Evolutionary conservation across 345 rosid species (phyloP).

Genomic region (Acer saccharum): DNA sequence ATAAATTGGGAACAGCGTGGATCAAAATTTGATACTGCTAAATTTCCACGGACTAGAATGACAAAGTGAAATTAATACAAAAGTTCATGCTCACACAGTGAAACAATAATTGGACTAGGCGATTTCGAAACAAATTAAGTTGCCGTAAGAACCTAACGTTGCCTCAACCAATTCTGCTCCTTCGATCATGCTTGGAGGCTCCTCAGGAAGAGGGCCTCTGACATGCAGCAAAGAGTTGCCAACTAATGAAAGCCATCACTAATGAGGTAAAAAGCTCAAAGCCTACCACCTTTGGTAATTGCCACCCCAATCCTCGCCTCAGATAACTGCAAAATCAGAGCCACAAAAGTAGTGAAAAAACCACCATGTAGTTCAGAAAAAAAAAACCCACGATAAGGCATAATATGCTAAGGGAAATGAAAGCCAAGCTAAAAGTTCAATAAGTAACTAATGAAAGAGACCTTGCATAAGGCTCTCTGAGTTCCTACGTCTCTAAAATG

Average conservation of each 20-base stretch:
- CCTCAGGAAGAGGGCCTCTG: conserved; percentile 80
- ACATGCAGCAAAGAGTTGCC: conserved; percentile 87
- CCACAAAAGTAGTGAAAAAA: background rate
- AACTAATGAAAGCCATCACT: conserved; percentile 82
- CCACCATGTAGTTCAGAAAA: background rate
- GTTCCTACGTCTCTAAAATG: background rate
- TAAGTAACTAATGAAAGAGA: background rate
- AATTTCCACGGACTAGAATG: background rate
- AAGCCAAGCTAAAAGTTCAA: background rate
- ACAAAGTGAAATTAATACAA: background rate
- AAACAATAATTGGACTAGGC: background rate
- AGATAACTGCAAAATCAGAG: conserved; percentile 63
- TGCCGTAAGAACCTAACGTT: background rate
- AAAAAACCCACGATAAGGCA: background rate
- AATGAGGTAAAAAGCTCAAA: conserved; percentile 84
- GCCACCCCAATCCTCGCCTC: conserved; percentile 90
- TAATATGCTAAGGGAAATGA: background rate
- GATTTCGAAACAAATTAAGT: background rate
- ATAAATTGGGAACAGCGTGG: background rate
- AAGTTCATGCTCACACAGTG: conserved; percentile 9
- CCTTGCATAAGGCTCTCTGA: background rate
- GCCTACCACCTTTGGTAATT: conserved; percentile 84
- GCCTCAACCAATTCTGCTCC: background rate
- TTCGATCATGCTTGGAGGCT: background rate
- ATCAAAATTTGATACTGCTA: background rate